Conservation (phyloP, 345 rosid genomes). For the Eutrema yunnanense region DNA sequence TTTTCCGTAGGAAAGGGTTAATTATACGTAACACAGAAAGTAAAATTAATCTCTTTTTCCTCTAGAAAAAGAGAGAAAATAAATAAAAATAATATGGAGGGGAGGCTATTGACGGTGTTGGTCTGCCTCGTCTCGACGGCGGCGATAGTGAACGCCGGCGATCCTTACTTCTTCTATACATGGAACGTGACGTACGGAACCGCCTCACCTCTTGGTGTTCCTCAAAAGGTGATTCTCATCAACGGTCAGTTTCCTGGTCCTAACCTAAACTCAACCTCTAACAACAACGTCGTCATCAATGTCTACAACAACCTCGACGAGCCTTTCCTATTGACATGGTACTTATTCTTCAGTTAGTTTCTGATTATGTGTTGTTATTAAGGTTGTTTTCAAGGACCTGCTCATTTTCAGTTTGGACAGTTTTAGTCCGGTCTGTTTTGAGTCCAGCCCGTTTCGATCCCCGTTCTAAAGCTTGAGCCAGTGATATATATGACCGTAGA, state of each 20-base stretch:
- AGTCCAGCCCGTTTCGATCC: too few species aligned
- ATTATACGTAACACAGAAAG: conserved; percentile 23
- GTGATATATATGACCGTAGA: too few species aligned
- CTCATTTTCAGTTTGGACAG: neutral
- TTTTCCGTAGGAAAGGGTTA: conserved; percentile 22
- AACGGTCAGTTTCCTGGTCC: conserved; percentile 80
- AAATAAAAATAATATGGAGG: neutral
- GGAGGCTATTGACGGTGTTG: conserved; percentile 12
- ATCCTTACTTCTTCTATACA: conserved; percentile 50
- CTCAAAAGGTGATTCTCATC: conserved; percentile 65
- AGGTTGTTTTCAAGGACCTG: too few species aligned
- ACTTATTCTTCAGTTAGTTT: neutral
- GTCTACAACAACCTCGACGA: conserved; percentile 73
- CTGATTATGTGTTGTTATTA: neutral
- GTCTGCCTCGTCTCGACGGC: conserved; percentile 22
- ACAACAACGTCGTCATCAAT: conserved; percentile 66
- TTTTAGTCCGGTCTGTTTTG: too few species aligned
- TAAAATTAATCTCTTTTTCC: neutral
- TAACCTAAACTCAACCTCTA: conserved; percentile 58
- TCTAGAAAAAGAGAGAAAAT: neutral
- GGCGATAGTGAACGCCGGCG: conserved; percentile 44
- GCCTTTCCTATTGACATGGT: conserved; percentile 40
- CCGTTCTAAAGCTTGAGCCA: too few species aligned
- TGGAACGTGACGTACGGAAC: conserved; percentile 67
- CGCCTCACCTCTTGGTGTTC: conserved; percentile 42